Percentiles rank a stretch among this genome's conserved stretches.
Conservation (phyloP, 305 asterid species). For the Rubia peregrina region DNA sequence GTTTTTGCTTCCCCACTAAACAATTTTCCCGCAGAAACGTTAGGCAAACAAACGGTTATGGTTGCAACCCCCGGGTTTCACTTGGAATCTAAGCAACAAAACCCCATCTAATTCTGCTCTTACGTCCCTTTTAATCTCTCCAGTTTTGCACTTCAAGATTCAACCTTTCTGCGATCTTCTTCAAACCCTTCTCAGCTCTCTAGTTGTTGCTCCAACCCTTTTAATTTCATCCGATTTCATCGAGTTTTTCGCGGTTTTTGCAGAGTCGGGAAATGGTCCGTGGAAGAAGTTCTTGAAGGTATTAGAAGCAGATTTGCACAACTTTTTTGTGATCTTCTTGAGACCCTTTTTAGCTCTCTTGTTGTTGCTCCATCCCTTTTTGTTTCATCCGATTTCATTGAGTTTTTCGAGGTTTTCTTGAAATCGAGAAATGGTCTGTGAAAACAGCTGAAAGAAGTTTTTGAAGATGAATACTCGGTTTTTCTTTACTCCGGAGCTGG, state of each 20-base stretch:
- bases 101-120: neutral
- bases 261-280: no score
- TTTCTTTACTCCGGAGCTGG: constrained; percentile 45
- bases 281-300: no score
- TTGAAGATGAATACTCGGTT: constrained; percentile 42
- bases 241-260: neutral
- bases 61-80: constrained; percentile 27
- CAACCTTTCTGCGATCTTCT: constrained; percentile 18
- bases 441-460: neutral
- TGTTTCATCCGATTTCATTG: constrained; percentile 11
- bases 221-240: constrained; percentile 17
- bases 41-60: constrained; percentile 71
- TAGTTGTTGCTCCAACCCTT: constrained; percentile 21
- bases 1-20: constrained; percentile 50
- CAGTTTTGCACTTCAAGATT: neutral
- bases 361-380: constrained; percentile 22
- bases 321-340: constrained; percentile 26
- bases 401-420: neutral
- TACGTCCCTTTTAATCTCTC: neutral
- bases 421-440: neutral
- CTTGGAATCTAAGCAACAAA: constrained; percentile 60
- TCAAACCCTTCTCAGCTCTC: constrained; percentile 30
- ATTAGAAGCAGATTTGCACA: neutral
- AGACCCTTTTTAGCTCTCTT: constrained; percentile 21
- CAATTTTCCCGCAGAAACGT: constrained; percentile 32